These are phyloP conservation scores for Neopestalotiopsis rosae DNA, from an alignment of 2,329 filamentous ascomycete species.

Conservation along the genomic window DNA sequence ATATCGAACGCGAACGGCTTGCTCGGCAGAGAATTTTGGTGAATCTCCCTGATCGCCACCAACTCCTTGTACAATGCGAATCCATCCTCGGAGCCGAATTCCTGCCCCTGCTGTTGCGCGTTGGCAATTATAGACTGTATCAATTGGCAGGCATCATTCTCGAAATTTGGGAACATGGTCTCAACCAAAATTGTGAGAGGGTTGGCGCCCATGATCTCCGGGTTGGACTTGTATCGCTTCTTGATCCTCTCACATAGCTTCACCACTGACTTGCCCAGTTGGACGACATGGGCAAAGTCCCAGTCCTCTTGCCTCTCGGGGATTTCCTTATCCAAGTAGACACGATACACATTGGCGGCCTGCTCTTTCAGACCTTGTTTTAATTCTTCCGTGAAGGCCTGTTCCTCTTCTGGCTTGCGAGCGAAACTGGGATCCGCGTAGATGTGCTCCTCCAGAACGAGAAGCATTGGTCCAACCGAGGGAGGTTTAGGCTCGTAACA, in stretches of 20 bases:
- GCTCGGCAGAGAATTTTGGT: conserved; percentile 74
- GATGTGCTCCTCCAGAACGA: conserved; percentile 81
- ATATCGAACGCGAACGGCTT: conserved; percentile 85
- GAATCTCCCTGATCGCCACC: conserved; percentile 82
- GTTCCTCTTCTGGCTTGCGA: conserved; percentile 70
- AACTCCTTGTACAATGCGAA: conserved; percentile 93
- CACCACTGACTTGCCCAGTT: conserved; percentile 84
- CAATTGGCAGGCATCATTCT: conserved; percentile 85
- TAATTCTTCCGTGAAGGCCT: conserved; percentile 75
- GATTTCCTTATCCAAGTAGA: conserved; percentile 79
- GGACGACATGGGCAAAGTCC: conserved; percentile 90
- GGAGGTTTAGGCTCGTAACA: conserved; percentile 91
- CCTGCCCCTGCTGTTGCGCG: conserved; percentile 70
- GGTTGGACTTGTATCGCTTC: conserved; percentile 88
- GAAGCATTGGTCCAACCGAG: conserved; percentile 79
- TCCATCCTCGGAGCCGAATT: conserved; percentile 88
- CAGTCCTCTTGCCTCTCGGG: conserved; percentile 81
- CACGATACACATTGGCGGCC: conserved; percentile 80
- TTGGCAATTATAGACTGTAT: conserved; percentile 80
- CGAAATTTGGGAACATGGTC: conserved; percentile 87
- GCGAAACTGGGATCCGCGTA: conserved; percentile 78
- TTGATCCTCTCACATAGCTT: conserved; percentile 87
- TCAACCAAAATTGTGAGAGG: conserved; percentile 75
- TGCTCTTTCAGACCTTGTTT: conserved; percentile 74
- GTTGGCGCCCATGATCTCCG: conserved; percentile 80